Evolutionary conservation across 2,329 filamentous ascomycete genomes (phyloP), one percentile per base, ranked within the genome.

Genomic region (Diatrype stigma): DNA sequence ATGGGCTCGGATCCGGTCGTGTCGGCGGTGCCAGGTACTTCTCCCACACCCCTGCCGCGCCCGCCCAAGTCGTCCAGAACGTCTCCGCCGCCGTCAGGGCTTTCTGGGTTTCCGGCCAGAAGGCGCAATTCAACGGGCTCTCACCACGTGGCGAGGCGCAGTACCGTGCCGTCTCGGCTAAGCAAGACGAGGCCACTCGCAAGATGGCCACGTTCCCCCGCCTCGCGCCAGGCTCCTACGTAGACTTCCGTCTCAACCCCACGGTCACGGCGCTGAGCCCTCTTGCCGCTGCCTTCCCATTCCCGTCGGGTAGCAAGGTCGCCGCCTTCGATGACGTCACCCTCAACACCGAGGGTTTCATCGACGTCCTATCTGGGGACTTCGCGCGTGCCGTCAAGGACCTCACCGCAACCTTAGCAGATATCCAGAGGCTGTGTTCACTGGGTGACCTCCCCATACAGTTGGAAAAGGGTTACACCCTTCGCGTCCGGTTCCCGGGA

Each of bases 81-180:
- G 93, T 96, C n/a, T 96, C 90, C 12, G 86, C 91, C 60, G 94
- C 91, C 5, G 86, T 97, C 63, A 85, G 94, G 49, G 92, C 91
- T 12, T 96, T 99, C 71, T 87, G 90, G 72, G 78, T 96, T n/a
- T 91, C 89, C 0, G 94, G 94, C 0, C 85, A 96, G 63, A 94
- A 92, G 68, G 86, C 88, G 10, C 87, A 89, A 51, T 96, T 92
- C 61, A 89, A 96, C 66, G 93, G 93, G 12, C 68, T 87, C 42
- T 84, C 86, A 49, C 70, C 81, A 16, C 83, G 79, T 11, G 92
- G 92, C 42, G 85, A 92, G 70, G 87, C 88, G 71, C 81, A 82
- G 53, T 96, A 90, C 76, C 87, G 89, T 63, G 74, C 83, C 28
- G 83, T 96, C n/a, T 88, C 86, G 32, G 75, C 77, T 11, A 71